These are phyloP conservation scores for Ceratocystis cubensis DNA, from an alignment of 2,329 filamentous ascomycete species.

Conservation along the genomic window DNA sequence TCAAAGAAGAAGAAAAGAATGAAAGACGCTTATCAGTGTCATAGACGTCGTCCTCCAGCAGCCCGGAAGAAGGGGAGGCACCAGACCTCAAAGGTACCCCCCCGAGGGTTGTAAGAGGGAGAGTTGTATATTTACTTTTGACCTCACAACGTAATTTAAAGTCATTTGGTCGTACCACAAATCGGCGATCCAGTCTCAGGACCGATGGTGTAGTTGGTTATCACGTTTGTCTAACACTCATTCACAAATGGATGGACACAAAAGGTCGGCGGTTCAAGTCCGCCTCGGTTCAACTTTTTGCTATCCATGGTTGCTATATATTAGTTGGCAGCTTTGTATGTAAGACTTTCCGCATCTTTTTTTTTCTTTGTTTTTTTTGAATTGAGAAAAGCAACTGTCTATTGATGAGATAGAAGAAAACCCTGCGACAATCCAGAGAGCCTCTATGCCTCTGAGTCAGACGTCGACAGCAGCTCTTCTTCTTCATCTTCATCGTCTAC, in stretches of 20 bases:
- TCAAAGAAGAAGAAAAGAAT: too few species aligned
- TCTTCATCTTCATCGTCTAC: slow-evolving; percentile 31
- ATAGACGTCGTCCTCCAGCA: too few species aligned
- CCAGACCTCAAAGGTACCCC: too few species aligned
- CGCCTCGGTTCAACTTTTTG: slow-evolving; percentile 19
- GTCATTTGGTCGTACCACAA: fast-evolving
- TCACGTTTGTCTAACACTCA: slow-evolving; percentile 21
- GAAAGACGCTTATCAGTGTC: too few species aligned
- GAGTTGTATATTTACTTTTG: too few species aligned
- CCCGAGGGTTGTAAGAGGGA: too few species aligned
- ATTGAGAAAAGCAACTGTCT: neutral
- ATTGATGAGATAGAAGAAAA: neutral
- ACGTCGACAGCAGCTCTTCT: slow-evolving; percentile 16
- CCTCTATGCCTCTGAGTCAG: slow-evolving; percentile 13
- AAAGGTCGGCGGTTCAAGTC: slow-evolving; percentile 21
- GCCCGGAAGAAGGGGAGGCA: too few species aligned
- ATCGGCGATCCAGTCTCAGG: neutral
- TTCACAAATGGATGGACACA: slow-evolving; percentile 16
- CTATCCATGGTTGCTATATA: neutral
- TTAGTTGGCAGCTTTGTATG: neutral
- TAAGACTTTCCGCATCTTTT: neutral
- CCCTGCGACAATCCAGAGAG: neutral
- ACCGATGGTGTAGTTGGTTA: slow-evolving; percentile 21
- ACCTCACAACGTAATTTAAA: neutral
- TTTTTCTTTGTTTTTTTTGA: neutral